Base-by-base conservation (phyloP, 192 early-diverging fungal species). In the Chytriomyces confervae region DNA sequence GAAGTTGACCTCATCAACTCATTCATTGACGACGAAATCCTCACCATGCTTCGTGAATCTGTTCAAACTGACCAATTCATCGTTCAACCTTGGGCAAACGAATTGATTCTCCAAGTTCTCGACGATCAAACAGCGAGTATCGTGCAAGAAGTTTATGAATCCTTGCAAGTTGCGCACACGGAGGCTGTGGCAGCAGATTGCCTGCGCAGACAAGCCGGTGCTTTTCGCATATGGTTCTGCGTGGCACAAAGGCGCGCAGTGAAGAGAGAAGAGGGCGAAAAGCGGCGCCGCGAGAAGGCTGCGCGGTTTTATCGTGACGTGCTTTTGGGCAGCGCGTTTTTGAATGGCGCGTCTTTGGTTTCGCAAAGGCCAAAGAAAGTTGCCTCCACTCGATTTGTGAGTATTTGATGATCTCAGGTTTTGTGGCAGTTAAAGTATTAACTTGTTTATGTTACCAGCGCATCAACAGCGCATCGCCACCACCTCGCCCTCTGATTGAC, bases 221-320 rank as follows among this genome's bases (percentile, higher is more conserved):
- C 36, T 1, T 78, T 78, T 71, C 57, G 50, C 6, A 27, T 0
- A 9, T 78, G 77, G 77, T 70, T 70, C 10, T 10, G 20, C 7
- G 50, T 18, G 0, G 77, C 77, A 0, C 20, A n/a, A 8, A 23
- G 10, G 64, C n/a, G 46, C 3, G 75, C 75, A 3, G 9, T n/a
- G 20, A 27, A 49, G 36, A 43, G 61, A 48, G 46, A 48, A 23
- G 24, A 10, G 65, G 64, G 49, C 23, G 50, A 23, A 27, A 46
- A 20, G 20, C 0, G n/a, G 64, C 18, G 61, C 49, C 75, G 67
- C 47, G 65, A 65, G n/a, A 66, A 46, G 65, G 75, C 75, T 47
- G 75, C 67, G 18, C 45, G 62, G 50, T 76, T 76, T 67, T 76
- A 76, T 67, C 16, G 23, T 1, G n/a, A 48, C 16, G 65, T 67